Evolutionary conservation across 108 stramenopile genomes (phyloP), one percentile per base, ranked within the genome.

Genomic region (Skeletonema menzelii): DNA sequence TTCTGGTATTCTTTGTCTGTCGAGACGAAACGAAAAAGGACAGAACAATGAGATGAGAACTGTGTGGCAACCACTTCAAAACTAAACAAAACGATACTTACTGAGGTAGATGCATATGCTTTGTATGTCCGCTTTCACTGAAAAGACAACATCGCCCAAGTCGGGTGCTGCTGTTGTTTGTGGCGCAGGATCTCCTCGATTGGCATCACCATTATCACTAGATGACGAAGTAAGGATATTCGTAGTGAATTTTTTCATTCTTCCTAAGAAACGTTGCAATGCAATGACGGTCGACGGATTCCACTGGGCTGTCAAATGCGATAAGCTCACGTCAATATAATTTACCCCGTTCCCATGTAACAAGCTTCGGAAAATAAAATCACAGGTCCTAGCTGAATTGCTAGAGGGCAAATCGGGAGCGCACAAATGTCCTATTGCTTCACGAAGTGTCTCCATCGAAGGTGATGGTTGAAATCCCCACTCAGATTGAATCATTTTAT

Each of bases 251-350:
- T 93, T 89, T 60, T 62, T 68, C 27, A 93, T 63, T 30, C 92
- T 63, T 15, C 88, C 89, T 4, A 89, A 55, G 55, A 93, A 89
- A 19, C 89, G 75, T 60, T 93, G 89, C 19, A 91, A 59, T 8
- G 89, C 89, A 55, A 93, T 89, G 1, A 87, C 72, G 11, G 88
- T 88, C 38, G 86, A 87, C 10, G 92, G 92, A 76, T 93, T 93
- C 86, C 89, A 93, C 63, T 93, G 89, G 13, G 88, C 58, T 37
- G 68, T 64, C 20, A 80, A 59, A 35, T 69, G 57, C 1, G 37
- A 28, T n/a, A 66, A 31, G 26, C 56, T 27, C 15, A 80, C 4
- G 15, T 80, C 44, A 34, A 76, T 56, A 32, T 69, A 61, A 20
- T 19, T 42, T 8, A 24, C 6, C 17, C 63, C 63, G 22, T 71